Percentiles rank a stretch among this genome's conserved stretches.
Conservation (phyloP, 163 green algal species). For the Scenedesmus sp. region DNA sequence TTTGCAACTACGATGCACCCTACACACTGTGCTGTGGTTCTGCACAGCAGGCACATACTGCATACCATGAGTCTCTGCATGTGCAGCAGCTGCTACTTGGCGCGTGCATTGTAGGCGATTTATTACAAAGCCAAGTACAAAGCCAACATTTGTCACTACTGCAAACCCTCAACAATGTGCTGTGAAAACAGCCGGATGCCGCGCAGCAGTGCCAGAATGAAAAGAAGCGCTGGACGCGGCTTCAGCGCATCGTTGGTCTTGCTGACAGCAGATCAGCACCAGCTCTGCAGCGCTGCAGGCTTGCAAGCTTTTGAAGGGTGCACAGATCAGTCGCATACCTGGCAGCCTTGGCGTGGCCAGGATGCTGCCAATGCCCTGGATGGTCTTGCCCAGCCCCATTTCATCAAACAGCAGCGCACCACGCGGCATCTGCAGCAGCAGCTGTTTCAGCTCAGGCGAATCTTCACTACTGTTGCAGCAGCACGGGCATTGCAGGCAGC, state of each 20-base stretch:
- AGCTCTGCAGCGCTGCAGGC: not conserved
- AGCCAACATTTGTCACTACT: too few relatives aligned
- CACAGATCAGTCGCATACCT: not conserved
- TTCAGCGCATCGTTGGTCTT: not conserved
- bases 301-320: not conserved
- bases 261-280: not conserved
- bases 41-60: too few relatives aligned
- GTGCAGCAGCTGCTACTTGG: too few relatives aligned
- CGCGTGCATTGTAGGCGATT: too few relatives aligned
- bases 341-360: not conserved
- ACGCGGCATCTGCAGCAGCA: not conserved
- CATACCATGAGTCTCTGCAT: too few relatives aligned
- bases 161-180: too few relatives aligned
- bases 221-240: too few relatives aligned
- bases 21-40: too few relatives aligned
- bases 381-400: not conserved
- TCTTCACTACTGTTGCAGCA: not conserved
- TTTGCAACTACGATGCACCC: too few relatives aligned
- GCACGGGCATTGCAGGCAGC: not conserved
- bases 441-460: not conserved
- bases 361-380: not conserved
- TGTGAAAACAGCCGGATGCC: too few relatives aligned
- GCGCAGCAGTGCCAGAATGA: too few relatives aligned
- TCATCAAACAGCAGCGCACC: slow-evolving; percentile 4
- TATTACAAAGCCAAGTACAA: too few relatives aligned